Evolutionary conservation across 2,329 filamentous ascomycete species (phyloP).

Genomic region (Colletotrichum sp.): DNA sequence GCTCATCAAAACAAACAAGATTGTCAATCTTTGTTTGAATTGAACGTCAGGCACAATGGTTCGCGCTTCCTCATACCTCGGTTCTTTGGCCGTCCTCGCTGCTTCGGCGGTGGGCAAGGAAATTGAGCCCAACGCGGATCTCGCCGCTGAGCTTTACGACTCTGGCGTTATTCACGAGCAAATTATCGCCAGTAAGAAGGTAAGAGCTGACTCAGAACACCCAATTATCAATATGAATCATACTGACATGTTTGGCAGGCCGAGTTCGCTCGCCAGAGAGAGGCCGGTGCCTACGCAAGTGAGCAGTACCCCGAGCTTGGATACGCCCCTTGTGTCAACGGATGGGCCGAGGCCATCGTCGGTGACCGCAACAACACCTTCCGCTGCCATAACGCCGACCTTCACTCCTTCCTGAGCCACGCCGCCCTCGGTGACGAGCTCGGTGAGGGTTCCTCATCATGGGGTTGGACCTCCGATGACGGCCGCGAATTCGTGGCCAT

Average conservation of each 20-base stretch:
- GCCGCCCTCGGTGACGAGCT: conserved; percentile 52
- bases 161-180: conserved; percentile 19
- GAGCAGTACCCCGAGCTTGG: conserved; percentile 40
- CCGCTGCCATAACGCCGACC: conserved; percentile 52
- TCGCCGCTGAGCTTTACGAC: conserved; percentile 22
- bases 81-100: conserved; percentile 21
- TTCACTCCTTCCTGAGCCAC: conserved; percentile 61
- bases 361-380: conserved; percentile 54
- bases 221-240: accelerated
- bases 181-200: conserved; percentile 22
- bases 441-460: conserved; percentile 41
- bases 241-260: neutral
- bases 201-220: neutral
- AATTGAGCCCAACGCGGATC: conserved; percentile 13
- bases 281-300: conserved; percentile 30
- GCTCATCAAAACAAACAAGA: neutral
- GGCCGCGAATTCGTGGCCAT: conserved; percentile 51
- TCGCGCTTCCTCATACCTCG: conserved; percentile 16
- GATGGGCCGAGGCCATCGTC: conserved; percentile 46
- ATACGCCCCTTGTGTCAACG: conserved; percentile 44
- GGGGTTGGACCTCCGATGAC: conserved; percentile 52
- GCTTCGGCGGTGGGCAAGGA: conserved; percentile 22
- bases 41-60: conserved; percentile 16
- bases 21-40: neutral
- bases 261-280: conserved; percentile 17